Conservation (phyloP, 2,329 filamentous ascomycete genomes). For the Claviceps fusiformis region DNA sequence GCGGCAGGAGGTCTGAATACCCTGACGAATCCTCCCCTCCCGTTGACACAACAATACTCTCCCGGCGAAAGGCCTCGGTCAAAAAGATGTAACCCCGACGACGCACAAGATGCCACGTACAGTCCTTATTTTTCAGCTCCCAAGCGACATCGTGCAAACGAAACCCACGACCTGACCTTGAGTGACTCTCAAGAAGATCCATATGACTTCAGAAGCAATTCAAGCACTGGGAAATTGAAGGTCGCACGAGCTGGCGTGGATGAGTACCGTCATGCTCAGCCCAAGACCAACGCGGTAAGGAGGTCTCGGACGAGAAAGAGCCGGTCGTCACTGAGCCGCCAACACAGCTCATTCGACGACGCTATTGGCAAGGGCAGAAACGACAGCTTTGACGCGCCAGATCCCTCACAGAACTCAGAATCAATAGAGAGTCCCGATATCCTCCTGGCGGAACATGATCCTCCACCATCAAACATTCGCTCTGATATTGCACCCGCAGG, state of each 20-base stretch:
- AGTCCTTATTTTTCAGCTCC: not conserved
- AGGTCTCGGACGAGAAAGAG: not conserved
- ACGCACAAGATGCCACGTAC: not conserved
- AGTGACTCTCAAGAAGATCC: slow-evolving; percentile 2
- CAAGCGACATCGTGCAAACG: not conserved
- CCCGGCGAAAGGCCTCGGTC: not conserved
- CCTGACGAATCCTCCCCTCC: not conserved
- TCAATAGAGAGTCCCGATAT: not conserved
- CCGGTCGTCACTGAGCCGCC: slow-evolving; percentile 13
- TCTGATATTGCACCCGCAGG: slow-evolving; percentile 11
- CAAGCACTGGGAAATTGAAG: slow-evolving; percentile 1
- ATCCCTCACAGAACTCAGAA: not conserved
- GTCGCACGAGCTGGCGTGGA: not conserved
- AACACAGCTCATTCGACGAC: not conserved
- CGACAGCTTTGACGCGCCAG: not conserved
- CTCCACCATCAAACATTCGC: slow-evolving; percentile 10
- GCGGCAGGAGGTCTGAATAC: slow-evolving; percentile 6
- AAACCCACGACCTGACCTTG: not conserved
- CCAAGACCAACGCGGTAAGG: not conserved
- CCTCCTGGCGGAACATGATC: slow-evolving; percentile 1
- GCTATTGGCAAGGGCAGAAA: not conserved
- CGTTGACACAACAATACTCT: not conserved
- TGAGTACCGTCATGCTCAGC: not conserved
- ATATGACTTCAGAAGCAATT: not conserved
- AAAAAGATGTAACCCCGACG: slow-evolving; percentile 1